Conservation (phyloP, 1,139 yeast genomes). For the Yamadazyma blattariae region DNA sequence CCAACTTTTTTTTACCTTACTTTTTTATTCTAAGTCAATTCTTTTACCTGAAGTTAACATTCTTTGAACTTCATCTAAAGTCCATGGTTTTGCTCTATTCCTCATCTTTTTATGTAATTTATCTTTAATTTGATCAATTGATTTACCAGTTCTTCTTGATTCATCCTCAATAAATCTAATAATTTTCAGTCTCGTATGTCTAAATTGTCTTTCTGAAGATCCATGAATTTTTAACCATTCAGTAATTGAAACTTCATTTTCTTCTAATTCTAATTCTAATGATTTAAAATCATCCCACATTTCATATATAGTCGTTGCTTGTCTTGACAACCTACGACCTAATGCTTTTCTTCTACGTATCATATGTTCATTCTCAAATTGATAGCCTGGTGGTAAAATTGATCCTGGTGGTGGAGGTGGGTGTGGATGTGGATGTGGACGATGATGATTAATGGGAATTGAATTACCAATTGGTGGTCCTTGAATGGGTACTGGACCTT, state of each 20-base stretch:
- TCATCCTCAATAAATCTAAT: slow-evolving; percentile 35
- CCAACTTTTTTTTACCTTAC: no score
- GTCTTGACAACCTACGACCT: slow-evolving; percentile 28
- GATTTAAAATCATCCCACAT: slow-evolving; percentile 41
- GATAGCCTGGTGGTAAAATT: not conserved
- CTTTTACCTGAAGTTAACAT: slow-evolving; percentile 34
- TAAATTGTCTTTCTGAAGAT: slow-evolving; percentile 31
- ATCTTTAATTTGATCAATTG: slow-evolving; percentile 28
- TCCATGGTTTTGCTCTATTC: slow-evolving; percentile 34
- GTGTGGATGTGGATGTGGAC: not conserved
- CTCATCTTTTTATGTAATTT: slow-evolving; percentile 32
- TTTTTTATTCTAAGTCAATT: slow-evolving; percentile 19
- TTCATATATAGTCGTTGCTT: slow-evolving; percentile 31
- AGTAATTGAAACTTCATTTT: slow-evolving; percentile 27
- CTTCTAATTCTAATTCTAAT: slow-evolving; percentile 25
- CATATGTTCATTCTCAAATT: slow-evolving; percentile 4
- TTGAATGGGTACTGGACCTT: no score
- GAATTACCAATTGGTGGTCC: no score
- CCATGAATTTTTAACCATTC: slow-evolving; percentile 39
- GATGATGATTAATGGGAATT: no score
- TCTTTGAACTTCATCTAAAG: slow-evolving; percentile 38
- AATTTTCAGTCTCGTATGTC: slow-evolving; percentile 33
- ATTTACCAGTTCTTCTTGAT: slow-evolving; percentile 20
- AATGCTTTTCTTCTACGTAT: slow-evolving; percentile 22
- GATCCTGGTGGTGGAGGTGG: slow-evolving; percentile 1